Evolutionary conservation across 2,329 filamentous ascomycete species (phyloP), one percentile per base, ranked within the genome.

Genomic region (Penicillium concentricum): DNA sequence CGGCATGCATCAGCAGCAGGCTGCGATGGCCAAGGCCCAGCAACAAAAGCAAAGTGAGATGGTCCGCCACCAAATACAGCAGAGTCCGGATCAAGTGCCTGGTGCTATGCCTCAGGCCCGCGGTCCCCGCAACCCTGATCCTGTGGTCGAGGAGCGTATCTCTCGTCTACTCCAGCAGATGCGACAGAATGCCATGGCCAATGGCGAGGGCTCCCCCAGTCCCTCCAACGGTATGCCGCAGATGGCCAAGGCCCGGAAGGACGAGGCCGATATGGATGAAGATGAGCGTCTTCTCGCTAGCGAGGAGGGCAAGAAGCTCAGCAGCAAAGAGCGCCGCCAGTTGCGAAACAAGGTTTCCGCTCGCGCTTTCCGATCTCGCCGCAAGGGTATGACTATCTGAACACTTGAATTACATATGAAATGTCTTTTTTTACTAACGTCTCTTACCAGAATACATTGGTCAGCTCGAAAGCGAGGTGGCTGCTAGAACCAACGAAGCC

Each of bases 271-370:
- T 51, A 97, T 99, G 93, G 94, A 99, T 67, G 93, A 97, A 74
- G 94, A 97, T 68, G 94, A 97, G 81, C 85, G 91, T 64, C 82
- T 97, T 10, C 82, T 97, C 46, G 91, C 91, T n/a, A 97, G 92
- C 59, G 94, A 99, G 69, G 93, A 97, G 78, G 94, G 93, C 69
- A 99, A 99, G 87, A 97, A 97, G 81, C 84, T 99, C n/a, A 94
- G 88, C 77, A 96, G 91, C 81, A 97, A 97, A 79, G 92, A 97
- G 78, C 88, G 94, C 59, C 88, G 94, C 65, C 94, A 97, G 76
- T 84, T 99, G n/a, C 87, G 94, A 62, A 99, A 99, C 84, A 99
- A 99, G 79, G 94, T 99, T 5, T 99, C 94, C 41, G 94, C 94
- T 61, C 91, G 94, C 66, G 93, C 93, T 50, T 99, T 99, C 86